Percentiles rank a stretch among this genome's conserved stretches.
These are phyloP conservation scores for Tetrahymena elliotti DNA, from an alignment of 73 alveolate species.

Conservation along the genomic window DNA sequence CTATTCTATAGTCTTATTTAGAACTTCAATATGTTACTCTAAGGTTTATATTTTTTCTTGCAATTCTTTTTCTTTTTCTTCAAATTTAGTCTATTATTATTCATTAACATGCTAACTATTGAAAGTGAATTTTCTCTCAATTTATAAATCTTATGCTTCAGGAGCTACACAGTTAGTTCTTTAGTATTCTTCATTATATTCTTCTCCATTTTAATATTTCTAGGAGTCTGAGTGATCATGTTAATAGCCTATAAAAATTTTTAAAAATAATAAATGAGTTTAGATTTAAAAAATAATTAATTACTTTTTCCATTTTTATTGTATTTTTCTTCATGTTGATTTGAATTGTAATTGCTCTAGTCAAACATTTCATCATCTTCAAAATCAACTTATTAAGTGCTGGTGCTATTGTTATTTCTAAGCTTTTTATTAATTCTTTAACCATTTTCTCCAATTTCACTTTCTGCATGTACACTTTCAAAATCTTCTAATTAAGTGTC, in stretches of 20 bases:
- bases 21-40: not conserved
- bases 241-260: not conserved
- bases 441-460: not conserved
- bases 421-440: not conserved
- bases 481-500: not conserved
- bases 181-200: not conserved
- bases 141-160: not conserved
- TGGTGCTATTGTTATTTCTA: not conserved
- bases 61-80: not conserved
- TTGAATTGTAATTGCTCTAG: not conserved
- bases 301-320: not conserved
- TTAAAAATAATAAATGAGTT: not conserved
- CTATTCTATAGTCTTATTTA: not conserved
- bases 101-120: not conserved
- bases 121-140: not conserved
- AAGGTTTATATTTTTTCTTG: not conserved
- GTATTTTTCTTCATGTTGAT: not conserved
- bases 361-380: not conserved
- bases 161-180: not conserved
- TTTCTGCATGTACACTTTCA: not conserved
- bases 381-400: not conserved
- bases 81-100: not conserved
- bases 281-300: not conserved
- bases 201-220: not conserved
- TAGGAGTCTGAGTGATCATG: not conserved